A percentile compares a stretch with the other conserved stretches of the same genome.
Conservation (phyloP, 1,139 yeast genomes). For the Maudiozyma humilis region DNA sequence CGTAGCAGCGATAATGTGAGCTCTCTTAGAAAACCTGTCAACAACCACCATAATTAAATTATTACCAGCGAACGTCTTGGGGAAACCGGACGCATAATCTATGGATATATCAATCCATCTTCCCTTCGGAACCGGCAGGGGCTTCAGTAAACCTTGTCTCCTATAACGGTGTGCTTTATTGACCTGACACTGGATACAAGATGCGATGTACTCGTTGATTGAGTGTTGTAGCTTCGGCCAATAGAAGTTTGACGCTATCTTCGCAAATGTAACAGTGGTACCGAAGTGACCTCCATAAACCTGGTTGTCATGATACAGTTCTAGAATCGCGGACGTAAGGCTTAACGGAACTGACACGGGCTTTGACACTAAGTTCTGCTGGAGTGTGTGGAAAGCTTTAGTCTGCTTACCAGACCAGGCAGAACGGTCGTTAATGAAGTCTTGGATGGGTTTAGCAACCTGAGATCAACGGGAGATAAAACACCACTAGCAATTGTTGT, state of each 20-base stretch:
- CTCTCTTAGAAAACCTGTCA: slow-evolving; percentile 14
- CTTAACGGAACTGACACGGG: slow-evolving; percentile 12
- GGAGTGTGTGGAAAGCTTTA: slow-evolving; percentile 1
- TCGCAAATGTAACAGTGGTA: slow-evolving; percentile 4
- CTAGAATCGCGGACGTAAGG: neutral
- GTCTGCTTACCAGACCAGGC: slow-evolving; percentile 1
- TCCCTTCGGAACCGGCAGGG: too few relatives aligned
- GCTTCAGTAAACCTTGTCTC: neutral
- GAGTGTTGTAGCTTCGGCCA: slow-evolving; percentile 10
- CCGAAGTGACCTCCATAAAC: slow-evolving; percentile 12
- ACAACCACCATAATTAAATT: neutral
- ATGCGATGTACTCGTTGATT: slow-evolving; percentile 5
- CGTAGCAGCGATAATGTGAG: slow-evolving; percentile 13
- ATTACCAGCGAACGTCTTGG: neutral
- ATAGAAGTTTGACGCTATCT: too few relatives aligned
- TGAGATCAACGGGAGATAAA: slow-evolving; percentile 6
- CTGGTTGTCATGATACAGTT: slow-evolving; percentile 5
- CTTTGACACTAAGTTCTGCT: too few relatives aligned
- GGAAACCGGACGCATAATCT: neutral
- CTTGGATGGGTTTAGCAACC: slow-evolving; percentile 7
- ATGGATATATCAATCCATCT: slow-evolving; percentile 1
- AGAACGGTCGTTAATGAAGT: slow-evolving; percentile 4
- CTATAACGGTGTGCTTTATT: slow-evolving; percentile 6
- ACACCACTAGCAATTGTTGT: neutral
- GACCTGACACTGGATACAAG: slow-evolving; percentile 12